A percentile compares a stretch with the other conserved stretches of the same genome.
phyloP scores from a whole-genome alignment of 2,329 filamentous ascomycete species.

The Monosporascus sp. region DNA sequence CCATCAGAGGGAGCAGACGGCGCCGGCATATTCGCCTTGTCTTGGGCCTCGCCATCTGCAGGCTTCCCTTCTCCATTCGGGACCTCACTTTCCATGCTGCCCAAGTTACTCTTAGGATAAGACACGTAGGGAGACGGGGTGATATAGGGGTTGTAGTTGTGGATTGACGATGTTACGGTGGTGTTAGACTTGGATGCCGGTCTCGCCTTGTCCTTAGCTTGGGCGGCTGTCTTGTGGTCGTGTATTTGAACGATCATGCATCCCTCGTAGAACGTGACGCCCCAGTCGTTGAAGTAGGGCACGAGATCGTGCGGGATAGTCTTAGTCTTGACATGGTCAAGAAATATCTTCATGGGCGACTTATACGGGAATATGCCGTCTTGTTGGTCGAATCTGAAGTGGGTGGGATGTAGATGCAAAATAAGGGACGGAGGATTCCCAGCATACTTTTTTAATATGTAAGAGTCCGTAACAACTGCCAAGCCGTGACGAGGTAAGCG shows the following conservation, averaged over 20 bases:
- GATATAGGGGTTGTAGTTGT: constrained; percentile 85
- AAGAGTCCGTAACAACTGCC: constrained; percentile 65
- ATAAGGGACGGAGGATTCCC: constrained; percentile 75
- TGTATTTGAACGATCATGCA: constrained; percentile 94
- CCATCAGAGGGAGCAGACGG: constrained; percentile 42
- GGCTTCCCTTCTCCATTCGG: constrained; percentile 31
- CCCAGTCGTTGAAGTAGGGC: constrained; percentile 64
- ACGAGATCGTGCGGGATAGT: constrained; percentile 89
- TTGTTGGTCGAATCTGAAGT: constrained; percentile 91
- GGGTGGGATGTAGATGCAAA: constrained; percentile 75
- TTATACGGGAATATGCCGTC: constrained; percentile 89
- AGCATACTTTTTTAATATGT: constrained; percentile 79
- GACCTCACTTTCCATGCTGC: constrained; percentile 17
- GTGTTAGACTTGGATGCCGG: constrained; percentile 54
- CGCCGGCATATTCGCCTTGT: constrained; percentile 56
- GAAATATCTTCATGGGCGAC: constrained; percentile 77
- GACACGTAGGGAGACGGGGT: constrained; percentile 83
- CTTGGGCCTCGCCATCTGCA: constrained; percentile 36
- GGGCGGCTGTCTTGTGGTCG: constrained; percentile 68
- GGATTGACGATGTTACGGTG: constrained; percentile 71
- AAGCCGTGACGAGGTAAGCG: constrained; percentile 10
- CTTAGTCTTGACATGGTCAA: constrained; percentile 70
- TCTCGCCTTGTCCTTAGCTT: constrained; percentile 53
- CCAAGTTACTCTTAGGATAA: constrained; percentile 54
- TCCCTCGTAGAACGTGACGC: constrained; percentile 84